A percentile compares a stretch with the other conserved stretches of the same genome.
Evolutionary conservation across 257 asterid genomes (phyloP).

Genomic region (Paraleonurus japonicus): DNA sequence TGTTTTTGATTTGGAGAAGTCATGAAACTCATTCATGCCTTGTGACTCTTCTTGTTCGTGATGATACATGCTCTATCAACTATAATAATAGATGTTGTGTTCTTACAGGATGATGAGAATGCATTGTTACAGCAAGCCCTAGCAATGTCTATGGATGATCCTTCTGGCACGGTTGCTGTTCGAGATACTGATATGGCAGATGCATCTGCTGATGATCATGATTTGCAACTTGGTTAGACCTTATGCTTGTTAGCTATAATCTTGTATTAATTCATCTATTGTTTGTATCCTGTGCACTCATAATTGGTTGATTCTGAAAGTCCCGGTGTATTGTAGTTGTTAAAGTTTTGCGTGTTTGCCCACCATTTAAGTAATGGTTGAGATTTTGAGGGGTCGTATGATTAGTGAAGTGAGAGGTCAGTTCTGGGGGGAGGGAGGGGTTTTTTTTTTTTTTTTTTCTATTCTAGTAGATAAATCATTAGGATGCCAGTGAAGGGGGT

Average conservation of each 20-base stretch:
- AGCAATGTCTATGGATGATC: constrained; percentile 97
- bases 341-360: background rate
- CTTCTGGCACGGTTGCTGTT: constrained; percentile 61
- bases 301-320: background rate
- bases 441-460: too few relatives aligned
- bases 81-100: constrained; percentile 19
- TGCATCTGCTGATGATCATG: constrained; percentile 94
- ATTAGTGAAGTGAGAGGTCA: background rate
- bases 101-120: constrained; percentile 91
- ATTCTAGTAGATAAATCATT: background rate
- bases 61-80: background rate
- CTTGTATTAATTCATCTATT: constrained; percentile 1
- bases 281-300: background rate
- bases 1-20: constrained; percentile 2
- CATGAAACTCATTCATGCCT: constrained; percentile 4
- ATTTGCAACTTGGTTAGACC: constrained; percentile 79
- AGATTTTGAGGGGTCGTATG: background rate
- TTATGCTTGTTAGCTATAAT: constrained; percentile 11
- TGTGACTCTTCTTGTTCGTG: background rate
- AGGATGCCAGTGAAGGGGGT: background rate
- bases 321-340: background rate
- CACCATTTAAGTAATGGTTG: background rate
- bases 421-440: background rate
- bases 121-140: constrained; percentile 96
- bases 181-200: constrained; percentile 94